Base-by-base conservation (phyloP, 2,329 filamentous ascomycete genomes). In the Teratosphaeria zuluensis region DNA sequence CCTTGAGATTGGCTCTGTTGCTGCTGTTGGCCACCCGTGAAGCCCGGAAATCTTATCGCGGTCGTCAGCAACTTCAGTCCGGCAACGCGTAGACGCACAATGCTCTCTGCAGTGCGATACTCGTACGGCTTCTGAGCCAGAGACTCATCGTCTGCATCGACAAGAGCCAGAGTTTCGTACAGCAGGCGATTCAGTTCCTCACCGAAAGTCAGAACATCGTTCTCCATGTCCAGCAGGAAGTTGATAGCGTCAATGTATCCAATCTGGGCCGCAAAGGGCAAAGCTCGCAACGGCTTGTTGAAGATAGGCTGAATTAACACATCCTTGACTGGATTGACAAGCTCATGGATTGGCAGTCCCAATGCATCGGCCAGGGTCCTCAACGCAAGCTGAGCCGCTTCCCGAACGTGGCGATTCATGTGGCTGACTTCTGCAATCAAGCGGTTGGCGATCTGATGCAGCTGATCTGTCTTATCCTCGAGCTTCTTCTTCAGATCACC, bases 171-270 rank as follows among this genome's bases (percentile, higher is more conserved):
- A 5, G 92, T 95, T 75, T 99, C 94, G 83, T 95, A 89, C 60
- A 99, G 81, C 51, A 99, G 78, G 52, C 94, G 84, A 65, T 94
- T 95, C 30, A 97, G 80, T 63, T 92, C 86, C 55, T 97, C 92
- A 64, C 96, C 94, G 71, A 97, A 96, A 7, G 87, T 84, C 30
- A 99, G 85, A 68, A 96, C 92, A 64, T 94, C 88, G 54, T 87
- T 85, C 71, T 95, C 92, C 54, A 99, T 80, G 58, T 87, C 87
- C 77, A 99, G 83, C 70, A 95, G 95, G 73, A 95, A 99, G 0
- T 90, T 96, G 70, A 99, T 91, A 0, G 94, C 94, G 71, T 99
- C 95, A 65, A 99, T 96, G 70, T 95, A 97, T 3, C 94, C 95
- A 65, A 99, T 99, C 75, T 99, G 95, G 2, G 90, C 92, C 4